phyloP scores from a whole-genome alignment of 345 rosid genomes.

The Rhodamnia argentea region DNA sequence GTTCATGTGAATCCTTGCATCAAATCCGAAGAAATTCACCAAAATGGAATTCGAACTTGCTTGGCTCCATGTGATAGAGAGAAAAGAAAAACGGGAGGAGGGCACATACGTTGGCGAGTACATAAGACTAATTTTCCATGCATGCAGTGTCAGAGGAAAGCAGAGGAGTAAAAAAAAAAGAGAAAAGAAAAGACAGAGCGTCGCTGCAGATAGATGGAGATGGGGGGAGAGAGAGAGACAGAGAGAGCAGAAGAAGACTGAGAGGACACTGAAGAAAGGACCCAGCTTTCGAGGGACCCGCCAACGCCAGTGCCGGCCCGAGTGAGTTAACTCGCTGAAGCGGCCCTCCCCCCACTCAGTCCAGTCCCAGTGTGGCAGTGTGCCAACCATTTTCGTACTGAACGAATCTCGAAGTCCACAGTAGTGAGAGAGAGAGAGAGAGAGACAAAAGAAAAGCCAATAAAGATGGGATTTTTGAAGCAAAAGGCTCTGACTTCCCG shows the following conservation, averaged over 20 bases:
- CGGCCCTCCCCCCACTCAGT: not conserved
- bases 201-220: not conserved
- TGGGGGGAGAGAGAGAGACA: not conserved
- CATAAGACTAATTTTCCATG: not conserved
- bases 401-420: not conserved
- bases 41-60: not conserved
- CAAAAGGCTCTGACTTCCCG: not conserved
- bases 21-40: not conserved
- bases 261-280: not conserved
- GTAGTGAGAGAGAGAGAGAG: not conserved
- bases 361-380: not conserved
- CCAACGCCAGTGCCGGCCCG: not conserved
- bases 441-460: not conserved
- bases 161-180: not conserved
- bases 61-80: not conserved
- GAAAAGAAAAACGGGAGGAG: not conserved
- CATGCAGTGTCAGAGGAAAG: not conserved
- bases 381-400: not conserved
- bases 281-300: not conserved
- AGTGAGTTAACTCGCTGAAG: not conserved
- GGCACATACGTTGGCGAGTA: not conserved
- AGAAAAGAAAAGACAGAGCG: not conserved
- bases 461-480: not conserved
- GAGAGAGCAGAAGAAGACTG: not conserved
- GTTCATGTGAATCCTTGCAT: not conserved